A percentile compares a stretch with the other conserved stretches of the same genome.
Conservation (phyloP, 148 eudicot genomes). For the Fagopyrum esculentum region DNA sequence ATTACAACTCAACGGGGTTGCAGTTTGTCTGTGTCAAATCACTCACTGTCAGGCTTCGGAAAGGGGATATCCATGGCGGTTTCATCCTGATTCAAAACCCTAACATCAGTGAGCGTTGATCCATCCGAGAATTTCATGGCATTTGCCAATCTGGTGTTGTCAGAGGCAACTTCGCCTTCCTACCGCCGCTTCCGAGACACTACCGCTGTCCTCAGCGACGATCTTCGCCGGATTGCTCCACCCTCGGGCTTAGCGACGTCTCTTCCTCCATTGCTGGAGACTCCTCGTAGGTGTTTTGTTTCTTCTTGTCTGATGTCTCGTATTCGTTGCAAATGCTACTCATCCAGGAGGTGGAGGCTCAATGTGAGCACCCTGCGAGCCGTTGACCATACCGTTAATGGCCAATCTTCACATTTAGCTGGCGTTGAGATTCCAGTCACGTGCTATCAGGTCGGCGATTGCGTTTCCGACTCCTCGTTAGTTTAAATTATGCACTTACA, state of each 20-base stretch:
- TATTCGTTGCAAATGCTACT: slow-evolving; percentile 9
- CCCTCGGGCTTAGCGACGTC: background rate
- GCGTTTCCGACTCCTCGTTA: background rate
- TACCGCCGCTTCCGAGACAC: slow-evolving; percentile 17
- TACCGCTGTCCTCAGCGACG: background rate
- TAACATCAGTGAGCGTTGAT: background rate
- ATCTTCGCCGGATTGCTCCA: background rate
- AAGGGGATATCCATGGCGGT: background rate
- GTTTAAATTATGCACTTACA: background rate
- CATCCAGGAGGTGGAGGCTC: slow-evolving; percentile 17
- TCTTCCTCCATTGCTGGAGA: slow-evolving; percentile 9
- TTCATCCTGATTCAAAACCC: slow-evolving; percentile 3
- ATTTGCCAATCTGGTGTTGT: slow-evolving; percentile 9
- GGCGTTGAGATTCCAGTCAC: slow-evolving; percentile 71
- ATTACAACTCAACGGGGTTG: background rate
- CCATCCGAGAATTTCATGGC: slow-evolving; percentile 10
- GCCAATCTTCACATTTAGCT: slow-evolving; percentile 19
- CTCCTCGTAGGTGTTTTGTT: slow-evolving; percentile 10
- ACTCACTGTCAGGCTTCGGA: background rate
- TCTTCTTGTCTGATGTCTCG: slow-evolving; percentile 16
- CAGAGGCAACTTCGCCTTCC: slow-evolving; percentile 22
- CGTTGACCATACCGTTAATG: slow-evolving; percentile 32
- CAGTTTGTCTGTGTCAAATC: slow-evolving; percentile 2
- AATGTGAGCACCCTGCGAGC: slow-evolving; percentile 26
- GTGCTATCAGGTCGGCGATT: slow-evolving; percentile 68